phyloP scores from a whole-genome alignment of 306 rosid species.

The Cyamopsis tetragonoloba region DNA sequence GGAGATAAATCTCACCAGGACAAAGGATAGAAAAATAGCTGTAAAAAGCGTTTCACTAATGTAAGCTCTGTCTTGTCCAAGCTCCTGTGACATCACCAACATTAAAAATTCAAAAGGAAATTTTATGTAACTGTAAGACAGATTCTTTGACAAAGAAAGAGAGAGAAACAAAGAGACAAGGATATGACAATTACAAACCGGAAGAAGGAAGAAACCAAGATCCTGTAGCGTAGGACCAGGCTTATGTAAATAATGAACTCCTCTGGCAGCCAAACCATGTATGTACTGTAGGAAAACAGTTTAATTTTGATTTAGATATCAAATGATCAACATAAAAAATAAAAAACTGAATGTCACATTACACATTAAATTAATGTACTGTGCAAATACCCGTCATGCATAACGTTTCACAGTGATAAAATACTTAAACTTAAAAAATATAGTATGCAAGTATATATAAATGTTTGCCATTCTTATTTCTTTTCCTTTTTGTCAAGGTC shows the following conservation, averaged over 20 bases:
- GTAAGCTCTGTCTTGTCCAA: constrained; percentile 81
- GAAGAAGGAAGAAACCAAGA: constrained; percentile 79
- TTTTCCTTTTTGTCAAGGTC: constrained; percentile 12
- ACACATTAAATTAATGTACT: not conserved
- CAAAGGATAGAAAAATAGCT: constrained; percentile 70
- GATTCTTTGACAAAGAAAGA: not conserved
- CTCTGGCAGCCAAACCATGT: constrained; percentile 95
- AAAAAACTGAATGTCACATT: constrained; percentile 6
- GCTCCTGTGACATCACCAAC: constrained; percentile 55
- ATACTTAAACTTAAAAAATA: too few relatives aligned
- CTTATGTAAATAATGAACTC: constrained; percentile 91
- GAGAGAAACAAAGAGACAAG: not conserved
- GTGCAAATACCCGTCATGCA: not conserved
- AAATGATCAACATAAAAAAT: not conserved
- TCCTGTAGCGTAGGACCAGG: constrained; percentile 96
- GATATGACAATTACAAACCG: constrained; percentile 44
- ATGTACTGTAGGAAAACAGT: constrained; percentile 59
- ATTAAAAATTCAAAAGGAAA: constrained; percentile 17
- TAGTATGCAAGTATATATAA: not conserved
- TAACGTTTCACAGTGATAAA: not conserved
- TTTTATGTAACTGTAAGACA: constrained; percentile 13
- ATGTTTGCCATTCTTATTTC: not conserved
- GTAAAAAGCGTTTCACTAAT: constrained; percentile 87
- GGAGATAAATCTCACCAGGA: constrained; percentile 69
- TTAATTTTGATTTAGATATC: constrained; percentile 7